These are phyloP conservation scores for Microdochium paspali DNA, from an alignment of 2,329 filamentous ascomycete genomes.

Conservation along the genomic window DNA sequence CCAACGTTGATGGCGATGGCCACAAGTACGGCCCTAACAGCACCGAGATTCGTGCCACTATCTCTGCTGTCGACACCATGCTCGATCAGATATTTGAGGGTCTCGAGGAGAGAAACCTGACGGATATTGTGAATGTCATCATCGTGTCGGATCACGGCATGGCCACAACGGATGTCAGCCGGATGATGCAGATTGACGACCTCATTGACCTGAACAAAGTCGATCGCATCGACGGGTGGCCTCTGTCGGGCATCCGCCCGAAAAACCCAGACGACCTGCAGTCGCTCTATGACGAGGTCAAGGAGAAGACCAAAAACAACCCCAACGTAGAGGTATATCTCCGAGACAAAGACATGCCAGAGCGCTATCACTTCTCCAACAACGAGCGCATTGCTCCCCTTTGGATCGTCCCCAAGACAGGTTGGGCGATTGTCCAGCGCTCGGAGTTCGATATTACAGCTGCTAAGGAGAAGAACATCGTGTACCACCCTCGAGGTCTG, in stretches of 20 bases:
- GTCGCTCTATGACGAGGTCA: slow-evolving; percentile 53
- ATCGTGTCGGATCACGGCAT: slow-evolving; percentile 98
- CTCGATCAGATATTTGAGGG: slow-evolving; percentile 67
- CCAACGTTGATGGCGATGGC: slow-evolving; percentile 79
- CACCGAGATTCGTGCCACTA: slow-evolving; percentile 76
- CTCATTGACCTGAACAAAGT: slow-evolving; percentile 70
- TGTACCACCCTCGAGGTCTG: slow-evolving; percentile 74
- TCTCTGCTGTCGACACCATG: slow-evolving; percentile 74
- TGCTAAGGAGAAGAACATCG: slow-evolving; percentile 50
- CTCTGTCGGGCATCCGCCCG: slow-evolving; percentile 78
- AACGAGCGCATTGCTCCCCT: slow-evolving; percentile 87
- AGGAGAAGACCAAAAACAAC: slow-evolving; percentile 47
- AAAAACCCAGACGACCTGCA: slow-evolving; percentile 59
- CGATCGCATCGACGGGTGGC: slow-evolving; percentile 88
- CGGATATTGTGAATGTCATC: slow-evolving; percentile 82
- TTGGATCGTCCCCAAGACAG: slow-evolving; percentile 87
- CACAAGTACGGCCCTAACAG: slow-evolving; percentile 90
- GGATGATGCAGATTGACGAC: slow-evolving; percentile 85
- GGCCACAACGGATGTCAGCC: slow-evolving; percentile 77
- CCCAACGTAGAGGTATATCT: slow-evolving; percentile 81
- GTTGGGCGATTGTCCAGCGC: slow-evolving; percentile 83
- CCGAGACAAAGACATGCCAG: slow-evolving; percentile 79
- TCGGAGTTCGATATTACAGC: slow-evolving; percentile 67
- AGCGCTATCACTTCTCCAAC: slow-evolving; percentile 80
- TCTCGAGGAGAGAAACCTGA: slow-evolving; percentile 73